phyloP scores from a whole-genome alignment of 2,329 filamentous ascomycete species.

The Aspergillus unguis region DNA sequence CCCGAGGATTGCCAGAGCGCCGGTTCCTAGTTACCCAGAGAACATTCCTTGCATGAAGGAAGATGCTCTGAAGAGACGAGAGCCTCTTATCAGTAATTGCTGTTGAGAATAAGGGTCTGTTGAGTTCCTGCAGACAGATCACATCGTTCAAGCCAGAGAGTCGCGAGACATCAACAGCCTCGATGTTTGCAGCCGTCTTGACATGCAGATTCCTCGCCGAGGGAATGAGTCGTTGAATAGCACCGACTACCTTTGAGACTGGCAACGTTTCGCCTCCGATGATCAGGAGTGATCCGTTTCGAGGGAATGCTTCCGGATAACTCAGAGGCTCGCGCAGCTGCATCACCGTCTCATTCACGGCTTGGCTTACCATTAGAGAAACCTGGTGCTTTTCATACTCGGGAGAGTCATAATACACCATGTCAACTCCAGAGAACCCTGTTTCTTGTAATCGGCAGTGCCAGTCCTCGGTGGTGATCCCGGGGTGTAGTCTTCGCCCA shows the following conservation, averaged over 20 bases:
- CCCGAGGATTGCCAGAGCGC: not conserved
- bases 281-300: not conserved
- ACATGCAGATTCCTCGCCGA: too few species aligned
- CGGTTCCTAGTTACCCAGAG: not conserved
- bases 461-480: not conserved
- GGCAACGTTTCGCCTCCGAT: not conserved
- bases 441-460: not conserved
- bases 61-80: not conserved
- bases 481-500: not conserved
- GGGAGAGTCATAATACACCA: too few species aligned
- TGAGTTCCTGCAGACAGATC: not conserved
- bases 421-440: not conserved
- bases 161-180: not conserved
- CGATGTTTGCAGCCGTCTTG: too few species aligned
- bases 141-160: not conserved
- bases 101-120: not conserved
- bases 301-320: not conserved
- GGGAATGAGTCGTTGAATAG: not conserved
- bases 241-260: not conserved
- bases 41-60: not conserved
- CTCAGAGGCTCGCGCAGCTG: not conserved
- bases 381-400: too few species aligned
- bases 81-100: not conserved
- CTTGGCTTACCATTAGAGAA: not conserved
- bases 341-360: not conserved